Conservation (phyloP, 176 grass and related monocot genomes). For the Cocos nucifera region DNA sequence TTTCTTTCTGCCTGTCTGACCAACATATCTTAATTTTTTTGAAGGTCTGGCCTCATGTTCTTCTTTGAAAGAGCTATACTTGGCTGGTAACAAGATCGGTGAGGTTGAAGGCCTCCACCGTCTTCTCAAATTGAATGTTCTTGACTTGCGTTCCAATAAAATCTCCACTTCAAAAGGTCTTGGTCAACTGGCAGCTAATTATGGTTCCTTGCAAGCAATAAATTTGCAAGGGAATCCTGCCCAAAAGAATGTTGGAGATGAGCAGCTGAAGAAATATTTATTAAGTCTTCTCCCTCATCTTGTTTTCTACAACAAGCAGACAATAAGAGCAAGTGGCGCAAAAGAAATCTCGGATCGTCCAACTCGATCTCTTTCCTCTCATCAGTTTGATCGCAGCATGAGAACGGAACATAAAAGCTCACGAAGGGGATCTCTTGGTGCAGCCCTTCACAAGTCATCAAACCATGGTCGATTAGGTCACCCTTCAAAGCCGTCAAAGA, state of each 20-base stretch:
- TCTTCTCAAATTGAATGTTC: conserved; percentile 71
- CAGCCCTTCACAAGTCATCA: background rate
- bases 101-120: conserved; percentile 92
- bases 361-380: conserved; percentile 3
- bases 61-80: conserved; percentile 78
- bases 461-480: background rate
- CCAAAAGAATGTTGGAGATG: conserved; percentile 77
- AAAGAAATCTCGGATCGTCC: conserved; percentile 38
- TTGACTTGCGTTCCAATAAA: conserved; percentile 71
- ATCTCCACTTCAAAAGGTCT: conserved; percentile 42
- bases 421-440: background rate
- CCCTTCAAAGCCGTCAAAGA: conserved; percentile 4
- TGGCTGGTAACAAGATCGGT: conserved; percentile 89
- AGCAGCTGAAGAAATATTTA: conserved; percentile 80
- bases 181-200: conserved; percentile 66
- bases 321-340: conserved; percentile 51
- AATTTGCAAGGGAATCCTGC: conserved; percentile 82
- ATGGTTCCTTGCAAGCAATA: conserved; percentile 68
- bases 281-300: conserved; percentile 66
- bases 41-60: conserved; percentile 85
- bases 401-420: conserved; percentile 13
- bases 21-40: background rate
- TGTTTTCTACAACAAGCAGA: conserved; percentile 57
- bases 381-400: conserved; percentile 2
- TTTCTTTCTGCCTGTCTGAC: too few relatives aligned